phyloP scores from a whole-genome alignment of 208 protist genomes.

The Strigomonas culicis region DNA sequence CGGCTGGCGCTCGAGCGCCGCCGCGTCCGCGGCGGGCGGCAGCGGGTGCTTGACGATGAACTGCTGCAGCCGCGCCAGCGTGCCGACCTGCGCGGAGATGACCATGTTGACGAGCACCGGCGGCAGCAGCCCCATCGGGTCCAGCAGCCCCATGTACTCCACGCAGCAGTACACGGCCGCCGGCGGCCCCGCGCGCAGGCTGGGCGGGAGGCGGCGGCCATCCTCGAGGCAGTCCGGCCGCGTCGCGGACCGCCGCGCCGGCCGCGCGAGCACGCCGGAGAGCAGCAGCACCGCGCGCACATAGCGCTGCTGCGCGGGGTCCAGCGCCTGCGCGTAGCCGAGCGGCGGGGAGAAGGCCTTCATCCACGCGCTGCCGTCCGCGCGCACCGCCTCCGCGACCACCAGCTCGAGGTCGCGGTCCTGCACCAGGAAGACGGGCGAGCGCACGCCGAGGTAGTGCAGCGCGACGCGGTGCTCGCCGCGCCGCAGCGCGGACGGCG shows the following conservation, averaged over 20 bases:
- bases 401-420: conserved; percentile 79
- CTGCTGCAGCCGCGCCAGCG: conserved; percentile 39
- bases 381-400: conserved; percentile 47
- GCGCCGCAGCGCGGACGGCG: conserved; percentile 18
- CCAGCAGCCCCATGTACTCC: conserved; percentile 66
- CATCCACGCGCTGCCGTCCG: conserved; percentile 50
- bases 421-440: conserved; percentile 57
- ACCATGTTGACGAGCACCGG: conserved; percentile 63
- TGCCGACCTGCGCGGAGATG: conserved; percentile 46
- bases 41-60: conserved; percentile 22
- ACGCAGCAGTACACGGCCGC: conserved; percentile 35
- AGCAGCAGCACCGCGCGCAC: conserved; percentile 59
- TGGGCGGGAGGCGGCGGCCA: neutral
- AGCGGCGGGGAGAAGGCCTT: conserved; percentile 72
- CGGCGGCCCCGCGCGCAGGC: conserved; percentile 1
- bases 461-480: conserved; percentile 65
- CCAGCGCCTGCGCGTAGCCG: conserved; percentile 49
- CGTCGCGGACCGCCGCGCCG: conserved; percentile 17
- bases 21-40: neutral
- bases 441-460: conserved; percentile 64
- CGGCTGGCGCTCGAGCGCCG: neutral
- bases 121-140: conserved; percentile 74
- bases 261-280: conserved; percentile 58
- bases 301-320: conserved; percentile 54
- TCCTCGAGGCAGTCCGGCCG: conserved; percentile 4